Evolutionary conservation across 768 basidiomycete genomes (phyloP).

Genomic region (Tubosaeta sp.): DNA sequence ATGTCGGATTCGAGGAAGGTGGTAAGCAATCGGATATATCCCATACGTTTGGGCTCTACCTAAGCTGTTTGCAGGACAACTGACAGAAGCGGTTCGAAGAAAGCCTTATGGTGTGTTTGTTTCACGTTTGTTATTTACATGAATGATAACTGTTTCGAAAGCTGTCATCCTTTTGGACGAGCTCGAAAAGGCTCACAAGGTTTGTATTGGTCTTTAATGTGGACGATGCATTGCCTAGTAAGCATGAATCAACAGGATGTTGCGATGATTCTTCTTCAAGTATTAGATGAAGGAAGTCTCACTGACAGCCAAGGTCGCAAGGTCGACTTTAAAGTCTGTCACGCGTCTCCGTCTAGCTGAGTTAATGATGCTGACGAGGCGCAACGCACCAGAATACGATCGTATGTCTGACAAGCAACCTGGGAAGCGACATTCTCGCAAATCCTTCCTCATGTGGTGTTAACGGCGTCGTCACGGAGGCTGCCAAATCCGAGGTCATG

Average conservation of each 20-base stretch:
- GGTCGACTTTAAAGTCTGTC: conserved; percentile 77
- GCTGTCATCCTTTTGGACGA: conserved; percentile 67
- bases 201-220: conserved; percentile 15
- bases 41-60: not conserved
- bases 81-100: conserved; percentile 62
- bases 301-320: conserved; percentile 92
- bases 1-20: conserved; percentile 72
- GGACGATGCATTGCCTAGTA: not conserved
- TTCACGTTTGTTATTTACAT: not conserved
- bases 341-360: not conserved
- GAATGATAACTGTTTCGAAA: conserved; percentile 12
- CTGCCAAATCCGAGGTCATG: conserved; percentile 65
- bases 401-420: conserved; percentile 85
- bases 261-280: conserved; percentile 84
- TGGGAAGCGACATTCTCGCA: conserved; percentile 77
- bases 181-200: conserved; percentile 81
- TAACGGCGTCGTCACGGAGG: conserved; percentile 59
- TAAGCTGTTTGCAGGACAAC: conserved; percentile 38
- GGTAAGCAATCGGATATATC: conserved; percentile 39
- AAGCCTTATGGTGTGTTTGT: conserved; percentile 47
- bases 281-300: conserved; percentile 84
- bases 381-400: conserved; percentile 68
- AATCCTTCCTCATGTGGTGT: conserved; percentile 56
- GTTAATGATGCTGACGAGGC: not conserved
- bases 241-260: conserved; percentile 54